A percentile compares a stretch with the other conserved stretches of the same genome.
phyloP scores from a whole-genome alignment of 1,139 yeast genomes.

The Hyphopichia khmerensis region DNA sequence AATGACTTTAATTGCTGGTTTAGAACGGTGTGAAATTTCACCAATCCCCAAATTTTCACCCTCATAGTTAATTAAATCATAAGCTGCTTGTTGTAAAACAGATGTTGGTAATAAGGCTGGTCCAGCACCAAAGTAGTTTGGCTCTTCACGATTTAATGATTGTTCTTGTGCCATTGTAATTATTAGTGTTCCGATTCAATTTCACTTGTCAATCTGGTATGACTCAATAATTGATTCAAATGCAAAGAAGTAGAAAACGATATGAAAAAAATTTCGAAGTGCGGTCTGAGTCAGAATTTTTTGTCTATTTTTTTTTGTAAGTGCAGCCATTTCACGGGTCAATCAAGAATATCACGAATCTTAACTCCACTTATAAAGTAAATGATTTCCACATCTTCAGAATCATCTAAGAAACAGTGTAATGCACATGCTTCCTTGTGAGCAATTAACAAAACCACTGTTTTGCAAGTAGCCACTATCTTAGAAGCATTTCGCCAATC shows the following conservation, averaged over 20 bases:
- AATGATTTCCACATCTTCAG: constrained; percentile 54
- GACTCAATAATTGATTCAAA: too few relatives aligned
- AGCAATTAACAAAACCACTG: constrained; percentile 51
- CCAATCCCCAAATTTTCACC: constrained; percentile 82
- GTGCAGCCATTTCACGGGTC: too few relatives aligned
- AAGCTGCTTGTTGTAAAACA: constrained; percentile 85
- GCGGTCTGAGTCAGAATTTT: constrained; percentile 3
- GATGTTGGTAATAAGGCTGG: constrained; percentile 87
- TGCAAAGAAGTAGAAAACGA: background rate
- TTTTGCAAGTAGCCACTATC: constrained; percentile 53
- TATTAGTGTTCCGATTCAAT: too few relatives aligned
- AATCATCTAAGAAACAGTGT: constrained; percentile 57
- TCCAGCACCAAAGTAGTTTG: constrained; percentile 94
- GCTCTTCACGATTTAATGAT: constrained; percentile 61
- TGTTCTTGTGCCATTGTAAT: constrained; percentile 1
- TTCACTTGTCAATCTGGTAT: too few relatives aligned
- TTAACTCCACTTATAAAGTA: constrained; percentile 48
- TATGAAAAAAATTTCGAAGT: background rate
- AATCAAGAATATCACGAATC: constrained; percentile 6
- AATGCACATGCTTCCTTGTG: constrained; percentile 52
- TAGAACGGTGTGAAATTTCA: constrained; percentile 92
- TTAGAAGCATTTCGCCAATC: constrained; percentile 61
- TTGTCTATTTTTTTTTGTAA: background rate
- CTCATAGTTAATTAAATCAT: constrained; percentile 71
- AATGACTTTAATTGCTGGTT: constrained; percentile 74